phyloP scores from a whole-genome alignment of 768 basidiomycete species.

The Boletus patriciae region DNA sequence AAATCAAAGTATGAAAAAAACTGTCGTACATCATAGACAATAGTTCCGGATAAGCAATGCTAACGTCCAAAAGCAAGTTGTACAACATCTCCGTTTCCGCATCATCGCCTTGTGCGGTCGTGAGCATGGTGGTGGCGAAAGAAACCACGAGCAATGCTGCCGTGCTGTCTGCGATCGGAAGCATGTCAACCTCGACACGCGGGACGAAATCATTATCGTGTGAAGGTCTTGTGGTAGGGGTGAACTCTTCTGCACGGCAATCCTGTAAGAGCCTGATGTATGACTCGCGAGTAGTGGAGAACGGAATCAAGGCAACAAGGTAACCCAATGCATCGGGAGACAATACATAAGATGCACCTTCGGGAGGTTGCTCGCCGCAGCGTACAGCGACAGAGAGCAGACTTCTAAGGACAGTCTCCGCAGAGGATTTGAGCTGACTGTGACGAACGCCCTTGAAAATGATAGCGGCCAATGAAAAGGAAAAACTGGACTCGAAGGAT shows the following conservation, averaged over 20 bases:
- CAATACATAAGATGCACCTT: conserved; percentile 47
- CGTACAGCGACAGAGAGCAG: conserved; percentile 62
- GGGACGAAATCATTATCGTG: conserved; percentile 50
- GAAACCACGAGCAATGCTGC: conserved; percentile 73
- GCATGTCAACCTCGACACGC: conserved; percentile 51
- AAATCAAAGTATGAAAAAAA: conserved; percentile 1
- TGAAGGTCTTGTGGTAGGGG: conserved; percentile 38
- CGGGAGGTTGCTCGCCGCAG: conserved; percentile 35
- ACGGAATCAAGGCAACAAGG: conserved; percentile 74
- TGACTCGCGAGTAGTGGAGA: conserved; percentile 54
- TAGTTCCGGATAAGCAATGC: conserved; percentile 65
- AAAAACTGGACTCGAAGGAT: conserved; percentile 76
- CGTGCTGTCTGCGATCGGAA: conserved; percentile 61
- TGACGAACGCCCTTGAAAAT: conserved; percentile 87
- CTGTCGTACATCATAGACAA: conserved; percentile 67
- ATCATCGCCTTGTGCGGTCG: conserved; percentile 75
- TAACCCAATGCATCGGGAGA: conserved; percentile 68
- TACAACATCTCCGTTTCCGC: conserved; percentile 81
- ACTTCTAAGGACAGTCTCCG: conserved; percentile 60
- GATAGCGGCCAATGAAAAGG: conserved; percentile 77
- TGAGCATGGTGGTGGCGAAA: conserved; percentile 72
- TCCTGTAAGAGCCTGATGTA: conserved; percentile 65
- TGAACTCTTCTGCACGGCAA: conserved; percentile 52
- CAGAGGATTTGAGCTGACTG: conserved; percentile 58
- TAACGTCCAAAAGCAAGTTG: conserved; percentile 70